Conservation (phyloP, 805 yeast species). For the Candida pseudoglaebosa region DNA sequence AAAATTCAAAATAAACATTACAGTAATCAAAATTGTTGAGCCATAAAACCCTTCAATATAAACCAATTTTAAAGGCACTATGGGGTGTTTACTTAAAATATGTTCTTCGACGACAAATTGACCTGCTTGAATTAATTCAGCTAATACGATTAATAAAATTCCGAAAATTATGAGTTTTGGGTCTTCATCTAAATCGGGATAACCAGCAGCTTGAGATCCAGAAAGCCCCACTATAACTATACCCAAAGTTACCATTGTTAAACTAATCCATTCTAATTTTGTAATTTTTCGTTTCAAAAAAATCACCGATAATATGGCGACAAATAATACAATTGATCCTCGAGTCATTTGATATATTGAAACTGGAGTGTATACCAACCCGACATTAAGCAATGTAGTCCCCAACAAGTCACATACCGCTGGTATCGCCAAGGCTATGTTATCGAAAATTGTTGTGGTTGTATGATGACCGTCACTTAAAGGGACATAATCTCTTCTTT, state of each 20-base stretch:
- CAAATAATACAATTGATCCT: conserved; percentile 72
- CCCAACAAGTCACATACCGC: conserved; percentile 68
- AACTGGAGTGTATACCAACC: conserved; percentile 69
- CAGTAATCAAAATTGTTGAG: conserved; percentile 36
- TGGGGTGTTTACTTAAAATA: conserved; percentile 47
- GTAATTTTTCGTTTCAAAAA: conserved; percentile 55
- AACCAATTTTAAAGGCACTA: conserved; percentile 62
- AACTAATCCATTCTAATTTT: conserved; percentile 63
- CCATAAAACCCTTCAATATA: conserved; percentile 77
- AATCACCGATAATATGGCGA: conserved; percentile 63
- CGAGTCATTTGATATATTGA: conserved; percentile 84
- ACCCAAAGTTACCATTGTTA: conserved; percentile 62
- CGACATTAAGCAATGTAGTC: conserved; percentile 74
- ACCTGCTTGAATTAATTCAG: conserved; percentile 65
- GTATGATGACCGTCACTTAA: conserved; percentile 8
- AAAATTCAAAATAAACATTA: conserved; percentile 43
- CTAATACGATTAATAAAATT: conserved; percentile 52
- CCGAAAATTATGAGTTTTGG: conserved; percentile 45
- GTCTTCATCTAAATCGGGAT: conserved; percentile 9
- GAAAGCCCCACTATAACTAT: conserved; percentile 71
- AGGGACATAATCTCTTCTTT: conserved; percentile 14
- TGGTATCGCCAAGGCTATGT: conserved; percentile 48
- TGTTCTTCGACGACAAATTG: conserved; percentile 80
- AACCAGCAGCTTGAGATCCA: conserved; percentile 42
- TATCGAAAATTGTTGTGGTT: conserved; percentile 12